Conservation (phyloP, 352 stramenopile species). For the Thalassiosira pacifica region DNA sequence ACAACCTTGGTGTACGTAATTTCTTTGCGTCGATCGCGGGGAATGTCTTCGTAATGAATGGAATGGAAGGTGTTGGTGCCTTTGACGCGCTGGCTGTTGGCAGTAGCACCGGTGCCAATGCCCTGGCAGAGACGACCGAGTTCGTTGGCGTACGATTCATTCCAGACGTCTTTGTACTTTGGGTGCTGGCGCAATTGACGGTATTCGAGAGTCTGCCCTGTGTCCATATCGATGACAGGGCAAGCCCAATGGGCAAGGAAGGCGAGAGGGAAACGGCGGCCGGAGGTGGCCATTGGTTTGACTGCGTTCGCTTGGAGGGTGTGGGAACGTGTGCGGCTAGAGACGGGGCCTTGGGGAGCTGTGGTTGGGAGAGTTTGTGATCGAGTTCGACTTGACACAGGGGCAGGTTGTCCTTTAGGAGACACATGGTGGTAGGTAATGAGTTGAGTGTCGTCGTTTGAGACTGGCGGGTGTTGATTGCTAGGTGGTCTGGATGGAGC, state of each 20-base stretch:
- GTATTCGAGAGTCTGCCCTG: conserved; percentile 37
- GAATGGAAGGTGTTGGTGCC: conserved; percentile 23
- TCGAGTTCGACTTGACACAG: no score
- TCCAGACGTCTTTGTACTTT: conserved; percentile 12
- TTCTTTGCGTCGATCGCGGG: background rate
- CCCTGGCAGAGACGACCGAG: conserved; percentile 40
- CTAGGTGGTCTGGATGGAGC: no score
- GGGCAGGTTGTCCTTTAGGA: no score
- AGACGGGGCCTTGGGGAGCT: background rate
- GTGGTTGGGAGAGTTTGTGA: no score
- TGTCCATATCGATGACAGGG: conserved; percentile 3
- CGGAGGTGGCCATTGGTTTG: background rate
- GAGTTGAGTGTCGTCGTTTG: no score
- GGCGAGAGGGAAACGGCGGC: background rate
- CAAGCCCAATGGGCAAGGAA: background rate
- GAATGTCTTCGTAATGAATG: conserved; percentile 21
- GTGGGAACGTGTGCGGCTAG: background rate
- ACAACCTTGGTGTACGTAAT: conserved; percentile 11
- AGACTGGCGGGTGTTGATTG: no score
- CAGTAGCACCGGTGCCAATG: background rate
- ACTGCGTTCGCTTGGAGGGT: background rate
- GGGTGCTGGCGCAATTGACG: conserved; percentile 8
- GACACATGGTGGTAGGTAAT: background rate
- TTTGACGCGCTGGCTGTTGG: conserved; percentile 2
- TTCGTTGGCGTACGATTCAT: conserved; percentile 23